These are phyloP conservation scores for Cladosporium sphaerospermum DNA, from an alignment of 2,329 filamentous ascomycete genomes.

Conservation along the genomic window DNA sequence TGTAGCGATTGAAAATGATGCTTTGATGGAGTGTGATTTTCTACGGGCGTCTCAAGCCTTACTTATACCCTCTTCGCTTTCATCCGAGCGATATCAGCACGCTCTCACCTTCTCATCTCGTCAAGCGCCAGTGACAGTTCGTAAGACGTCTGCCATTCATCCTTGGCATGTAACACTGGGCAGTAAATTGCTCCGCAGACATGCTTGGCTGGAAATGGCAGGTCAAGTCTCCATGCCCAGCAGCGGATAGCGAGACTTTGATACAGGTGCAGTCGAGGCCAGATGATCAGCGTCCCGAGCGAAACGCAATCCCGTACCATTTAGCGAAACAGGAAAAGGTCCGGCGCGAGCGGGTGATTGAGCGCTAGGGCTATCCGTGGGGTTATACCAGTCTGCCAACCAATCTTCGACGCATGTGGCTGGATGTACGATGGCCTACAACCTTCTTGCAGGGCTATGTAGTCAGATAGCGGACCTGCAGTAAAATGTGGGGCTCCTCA, in stretches of 20 bases:
- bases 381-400: not conserved
- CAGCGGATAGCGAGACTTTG: constrained; percentile 4
- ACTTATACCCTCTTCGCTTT: constrained; percentile 4
- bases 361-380: not conserved
- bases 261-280: constrained; percentile 9
- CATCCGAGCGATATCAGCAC: not conserved
- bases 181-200: not conserved
- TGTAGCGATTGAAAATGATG: constrained; percentile 4
- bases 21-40: not conserved
- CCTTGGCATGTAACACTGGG: constrained; percentile 7
- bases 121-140: not conserved
- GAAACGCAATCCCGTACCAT: constrained; percentile 2
- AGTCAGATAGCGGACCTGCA: not conserved
- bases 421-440: not conserved
- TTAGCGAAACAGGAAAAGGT: constrained; percentile 1
- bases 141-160: not conserved
- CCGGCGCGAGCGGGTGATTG: constrained; percentile 4
- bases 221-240: constrained; percentile 9
- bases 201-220: constrained; percentile 9
- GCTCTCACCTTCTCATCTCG: not conserved
- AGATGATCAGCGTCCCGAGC: constrained; percentile 1
- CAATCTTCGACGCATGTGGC: not conserved
- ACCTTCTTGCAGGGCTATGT: not conserved
- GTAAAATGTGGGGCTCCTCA: not conserved
- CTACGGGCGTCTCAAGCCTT: not conserved